Percentiles rank a stretch among this genome's conserved stretches.
These are phyloP conservation scores for Sutorius australiensis DNA, from an alignment of 768 basidiomycete genomes.

Conservation along the genomic window DNA sequence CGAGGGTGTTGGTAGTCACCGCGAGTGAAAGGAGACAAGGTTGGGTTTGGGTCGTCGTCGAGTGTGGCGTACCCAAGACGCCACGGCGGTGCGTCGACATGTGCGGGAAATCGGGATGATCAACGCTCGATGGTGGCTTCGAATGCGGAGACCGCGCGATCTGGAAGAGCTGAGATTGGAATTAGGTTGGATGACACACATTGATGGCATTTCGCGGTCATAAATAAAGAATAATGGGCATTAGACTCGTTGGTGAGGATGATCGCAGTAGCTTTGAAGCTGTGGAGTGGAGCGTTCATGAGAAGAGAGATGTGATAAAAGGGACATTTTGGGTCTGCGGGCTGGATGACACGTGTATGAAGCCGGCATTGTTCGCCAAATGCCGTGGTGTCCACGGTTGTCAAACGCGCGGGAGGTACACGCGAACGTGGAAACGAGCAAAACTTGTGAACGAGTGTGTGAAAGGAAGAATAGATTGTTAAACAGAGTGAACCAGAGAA, in stretches of 20 bases:
- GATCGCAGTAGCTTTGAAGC: conserved; percentile 1
- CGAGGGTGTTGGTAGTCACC: neutral
- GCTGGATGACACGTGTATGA: conserved; percentile 24
- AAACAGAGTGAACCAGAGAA: neutral
- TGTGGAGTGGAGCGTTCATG: conserved; percentile 16
- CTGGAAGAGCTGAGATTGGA: conserved; percentile 19
- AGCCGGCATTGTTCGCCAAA: neutral
- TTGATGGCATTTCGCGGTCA: conserved; percentile 14
- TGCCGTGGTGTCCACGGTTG: conserved; percentile 25
- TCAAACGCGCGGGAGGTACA: conserved; percentile 1
- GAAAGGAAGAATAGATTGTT: neutral
- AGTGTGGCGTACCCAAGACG: neutral
- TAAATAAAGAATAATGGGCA: conserved; percentile 8
- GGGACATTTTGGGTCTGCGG: neutral
- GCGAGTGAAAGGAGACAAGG: neutral
- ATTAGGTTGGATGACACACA: conserved; percentile 20
- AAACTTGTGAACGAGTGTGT: conserved; percentile 1
- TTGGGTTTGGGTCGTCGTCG: neutral
- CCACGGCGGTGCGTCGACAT: conserved; percentile 6
- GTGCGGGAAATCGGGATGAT: conserved; percentile 22
- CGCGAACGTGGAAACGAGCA: conserved; percentile 11
- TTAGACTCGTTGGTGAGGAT: conserved; percentile 5
- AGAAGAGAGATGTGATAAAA: conserved; percentile 19
- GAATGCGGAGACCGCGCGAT: conserved; percentile 24
- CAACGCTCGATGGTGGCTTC: conserved; percentile 4